These are phyloP conservation scores for Didymella glomerata DNA, from an alignment of 2,329 filamentous ascomycete genomes.

Conservation along the genomic window DNA sequence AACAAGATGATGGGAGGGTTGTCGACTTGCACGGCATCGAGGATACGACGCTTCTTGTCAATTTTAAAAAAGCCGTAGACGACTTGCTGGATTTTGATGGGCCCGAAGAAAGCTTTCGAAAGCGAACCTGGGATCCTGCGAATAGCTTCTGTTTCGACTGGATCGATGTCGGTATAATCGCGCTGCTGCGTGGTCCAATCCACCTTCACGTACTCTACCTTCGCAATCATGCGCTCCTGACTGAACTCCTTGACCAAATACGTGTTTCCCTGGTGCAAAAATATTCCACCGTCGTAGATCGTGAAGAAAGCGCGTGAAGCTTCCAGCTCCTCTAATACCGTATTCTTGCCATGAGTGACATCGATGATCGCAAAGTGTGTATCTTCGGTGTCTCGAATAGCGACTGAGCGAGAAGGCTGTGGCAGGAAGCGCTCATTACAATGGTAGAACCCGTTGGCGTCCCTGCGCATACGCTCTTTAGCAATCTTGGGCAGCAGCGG, in stretches of 20 bases:
- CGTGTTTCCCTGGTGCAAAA: constrained; percentile 91
- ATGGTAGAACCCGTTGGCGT: constrained; percentile 84
- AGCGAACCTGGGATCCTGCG: constrained; percentile 71
- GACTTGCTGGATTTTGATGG: constrained; percentile 83
- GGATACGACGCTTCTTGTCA: constrained; percentile 82
- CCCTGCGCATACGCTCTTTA: constrained; percentile 74
- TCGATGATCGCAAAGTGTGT: constrained; percentile 95
- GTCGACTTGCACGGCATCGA: constrained; percentile 92
- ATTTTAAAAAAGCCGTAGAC: constrained; percentile 98
- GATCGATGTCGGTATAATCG: constrained; percentile 93
- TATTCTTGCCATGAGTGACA: constrained; percentile 80
- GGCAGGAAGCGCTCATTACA: constrained; percentile 89
- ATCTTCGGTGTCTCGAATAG: constrained; percentile 88
- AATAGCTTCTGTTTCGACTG: constrained; percentile 88
- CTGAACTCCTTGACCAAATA: constrained; percentile 92
- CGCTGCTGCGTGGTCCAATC: constrained; percentile 95
- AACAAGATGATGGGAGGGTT: constrained; percentile 88
- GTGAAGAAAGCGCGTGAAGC: constrained; percentile 94
- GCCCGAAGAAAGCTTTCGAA: constrained; percentile 82
- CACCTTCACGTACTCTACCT: constrained; percentile 87
- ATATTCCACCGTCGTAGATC: constrained; percentile 96
- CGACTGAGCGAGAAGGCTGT: constrained; percentile 80
- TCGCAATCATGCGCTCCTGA: constrained; percentile 80
- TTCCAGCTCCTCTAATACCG: constrained; percentile 94
- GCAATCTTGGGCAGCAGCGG: constrained; percentile 75